Evolutionary conservation across 164 flowering plant species (phyloP).

Genomic region (Sedum album): DNA sequence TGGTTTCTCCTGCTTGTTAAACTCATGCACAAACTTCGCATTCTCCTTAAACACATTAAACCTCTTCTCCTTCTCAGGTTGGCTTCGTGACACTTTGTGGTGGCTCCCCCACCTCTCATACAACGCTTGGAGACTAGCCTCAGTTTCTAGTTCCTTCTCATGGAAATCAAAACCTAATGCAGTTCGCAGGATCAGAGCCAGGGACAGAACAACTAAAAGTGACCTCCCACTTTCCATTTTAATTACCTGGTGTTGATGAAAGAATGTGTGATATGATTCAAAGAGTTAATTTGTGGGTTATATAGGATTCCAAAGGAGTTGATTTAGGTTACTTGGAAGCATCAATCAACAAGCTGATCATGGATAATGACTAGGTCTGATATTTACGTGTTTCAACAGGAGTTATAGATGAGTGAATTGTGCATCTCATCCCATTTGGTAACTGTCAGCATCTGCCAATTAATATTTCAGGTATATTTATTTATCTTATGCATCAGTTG

Average conservation of each 20-base stretch:
- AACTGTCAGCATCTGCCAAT: not conserved
- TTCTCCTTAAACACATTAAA: slow-evolving; percentile 57
- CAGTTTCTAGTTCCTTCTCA: slow-evolving; percentile 42
- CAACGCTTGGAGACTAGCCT: slow-evolving; percentile 46
- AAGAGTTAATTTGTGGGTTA: not conserved
- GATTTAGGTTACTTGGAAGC: too few relatives aligned
- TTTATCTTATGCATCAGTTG: not conserved
- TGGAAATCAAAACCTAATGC: slow-evolving; percentile 34
- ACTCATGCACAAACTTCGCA: slow-evolving; percentile 7
- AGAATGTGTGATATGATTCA: not conserved
- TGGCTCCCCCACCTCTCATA: slow-evolving; percentile 62
- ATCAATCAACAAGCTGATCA: too few relatives aligned
- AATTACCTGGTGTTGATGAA: not conserved
- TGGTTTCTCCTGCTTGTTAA: slow-evolving; percentile 7
- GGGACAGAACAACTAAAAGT: slow-evolving; percentile 18
- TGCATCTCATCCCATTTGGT: not conserved
- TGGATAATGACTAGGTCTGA: not conserved
- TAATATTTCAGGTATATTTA: not conserved
- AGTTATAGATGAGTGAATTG: not conserved
- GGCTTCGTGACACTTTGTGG: slow-evolving; percentile 38
- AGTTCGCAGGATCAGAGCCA: slow-evolving; percentile 21
- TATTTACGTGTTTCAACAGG: not conserved
- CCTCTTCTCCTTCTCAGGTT: slow-evolving; percentile 18
- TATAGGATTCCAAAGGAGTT: too few relatives aligned
- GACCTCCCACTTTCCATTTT: slow-evolving; percentile 21